Evolutionary conservation across 2,329 filamentous ascomycete genomes (phyloP).

Genomic region (Falciphora oryzae): DNA sequence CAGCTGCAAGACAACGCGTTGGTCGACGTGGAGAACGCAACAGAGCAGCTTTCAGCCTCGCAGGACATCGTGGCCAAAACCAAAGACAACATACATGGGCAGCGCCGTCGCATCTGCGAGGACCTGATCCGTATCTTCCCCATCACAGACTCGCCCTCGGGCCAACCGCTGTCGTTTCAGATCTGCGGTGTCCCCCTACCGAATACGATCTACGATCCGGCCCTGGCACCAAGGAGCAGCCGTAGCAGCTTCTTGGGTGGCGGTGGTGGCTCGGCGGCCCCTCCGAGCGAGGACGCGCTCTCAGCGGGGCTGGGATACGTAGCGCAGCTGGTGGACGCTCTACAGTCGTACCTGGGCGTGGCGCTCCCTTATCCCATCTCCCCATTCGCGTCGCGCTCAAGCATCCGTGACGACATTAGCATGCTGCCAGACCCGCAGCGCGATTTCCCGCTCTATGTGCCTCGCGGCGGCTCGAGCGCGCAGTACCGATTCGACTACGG

Average conservation of each 20-base stretch:
- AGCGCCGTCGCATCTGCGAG: constrained; percentile 81
- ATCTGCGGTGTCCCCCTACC: constrained; percentile 75
- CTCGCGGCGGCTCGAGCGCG: constrained; percentile 55
- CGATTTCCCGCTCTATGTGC: constrained; percentile 74
- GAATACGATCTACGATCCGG: constrained; percentile 67
- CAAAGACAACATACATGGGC: constrained; percentile 67
- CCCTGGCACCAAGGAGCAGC: constrained; percentile 28
- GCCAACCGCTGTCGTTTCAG: constrained; percentile 68
- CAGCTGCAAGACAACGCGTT: constrained; percentile 52
- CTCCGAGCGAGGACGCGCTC: constrained; percentile 61
- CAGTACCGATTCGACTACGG: constrained; percentile 93
- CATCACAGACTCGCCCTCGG: constrained; percentile 58
- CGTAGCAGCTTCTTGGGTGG: constrained; percentile 22
- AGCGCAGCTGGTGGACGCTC: constrained; percentile 64
- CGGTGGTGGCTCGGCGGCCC: constrained; percentile 13
- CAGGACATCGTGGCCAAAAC: constrained; percentile 49
- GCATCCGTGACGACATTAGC: constrained; percentile 74
- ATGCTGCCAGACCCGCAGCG: constrained; percentile 58
- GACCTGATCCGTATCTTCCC: constrained; percentile 75
- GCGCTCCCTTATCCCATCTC: constrained; percentile 76
- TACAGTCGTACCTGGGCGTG: constrained; percentile 77
- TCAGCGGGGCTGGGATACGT: constrained; percentile 79
- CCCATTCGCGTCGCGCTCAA: constrained; percentile 66
- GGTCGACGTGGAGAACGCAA: constrained; percentile 56
- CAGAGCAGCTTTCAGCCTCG: constrained; percentile 52